Evolutionary conservation across 2,329 filamentous ascomycete species (phyloP), one percentile per base, ranked within the genome.

Genomic region (Fusarium brevicatenulatum): DNA sequence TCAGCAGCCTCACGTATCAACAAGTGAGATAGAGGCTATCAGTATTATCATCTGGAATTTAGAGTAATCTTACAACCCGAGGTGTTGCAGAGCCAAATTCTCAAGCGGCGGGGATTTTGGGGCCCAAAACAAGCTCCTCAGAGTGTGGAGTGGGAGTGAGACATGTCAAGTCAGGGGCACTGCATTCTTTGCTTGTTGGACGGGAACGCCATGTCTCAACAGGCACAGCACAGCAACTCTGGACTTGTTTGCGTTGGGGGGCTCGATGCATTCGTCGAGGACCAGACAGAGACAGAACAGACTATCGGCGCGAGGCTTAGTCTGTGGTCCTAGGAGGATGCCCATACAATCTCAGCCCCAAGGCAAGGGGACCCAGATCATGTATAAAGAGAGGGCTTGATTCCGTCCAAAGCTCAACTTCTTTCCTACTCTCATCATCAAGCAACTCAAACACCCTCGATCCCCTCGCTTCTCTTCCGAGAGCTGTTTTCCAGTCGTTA

Each of bases 401-500:
- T 66, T 78, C 78, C 74, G 61, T 28, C 52, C 66, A 65, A 65
- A 44, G 18, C 28, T 9, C 49, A 37, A 15, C 39, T 69, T 70
- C 68, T 62, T 62, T 42, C 70, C 52, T 61, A 70, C 66, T 64
- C 73, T 70, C 76, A 52, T 59, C 72, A 77, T 68, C 70, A 75
- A 74, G 59, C 67, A 69, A 65, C 53, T 56, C 70, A 69, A 70
- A 69, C 71, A 73, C 57, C 78, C 79, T 81, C 78, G 80, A 80
- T 77, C 72, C 78, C 50, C 70, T 80, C 80, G 67, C 73, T 77
- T 76, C 71, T 70, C 50, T 59, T 66, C 76, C 74, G 78, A 80
- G 80, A 76, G 73, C 75, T 74, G 68, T 43, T 73, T 62, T 28
- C 62, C 74, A 68, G 72, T 79, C 74, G 64, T 75, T 78, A 70